phyloP scores from a whole-genome alignment of 495 filamentous ascomycete genomes.

The Halenospora varia region DNA sequence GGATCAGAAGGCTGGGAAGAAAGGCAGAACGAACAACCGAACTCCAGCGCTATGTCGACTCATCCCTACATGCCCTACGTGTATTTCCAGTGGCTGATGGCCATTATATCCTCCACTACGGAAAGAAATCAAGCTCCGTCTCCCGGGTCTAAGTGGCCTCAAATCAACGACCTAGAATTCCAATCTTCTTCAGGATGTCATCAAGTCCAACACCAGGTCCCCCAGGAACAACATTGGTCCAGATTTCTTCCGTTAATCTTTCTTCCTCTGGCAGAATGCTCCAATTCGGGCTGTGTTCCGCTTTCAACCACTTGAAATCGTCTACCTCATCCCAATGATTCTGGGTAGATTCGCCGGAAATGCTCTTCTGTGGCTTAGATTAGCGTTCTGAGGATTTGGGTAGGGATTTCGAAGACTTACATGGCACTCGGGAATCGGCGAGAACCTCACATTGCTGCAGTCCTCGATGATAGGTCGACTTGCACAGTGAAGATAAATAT shows the following conservation, averaged over 20 bases:
- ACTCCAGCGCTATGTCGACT: too few species aligned
- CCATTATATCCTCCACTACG: background rate
- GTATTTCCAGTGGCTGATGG: too few species aligned
- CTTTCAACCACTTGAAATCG: conserved; percentile 96
- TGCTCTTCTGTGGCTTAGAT: conserved; percentile 11
- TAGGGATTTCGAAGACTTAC: conserved; percentile 41
- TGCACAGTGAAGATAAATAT: conserved; percentile 75
- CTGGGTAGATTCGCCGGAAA: conserved; percentile 24
- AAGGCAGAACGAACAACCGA: too few species aligned
- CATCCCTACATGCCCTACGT: too few species aligned
- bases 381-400: background rate
- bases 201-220: conserved; percentile 57
- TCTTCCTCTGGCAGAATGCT: conserved; percentile 57
- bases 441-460: conserved; percentile 74
- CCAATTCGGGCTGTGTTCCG: conserved; percentile 87
- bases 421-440: conserved; percentile 63
- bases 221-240: conserved; percentile 66
- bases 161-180: conserved; percentile 30
- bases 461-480: conserved; percentile 94
- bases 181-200: conserved; percentile 61
- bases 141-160: background rate
- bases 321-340: conserved; percentile 88
- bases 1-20: too few species aligned
- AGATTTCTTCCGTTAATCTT: conserved; percentile 58
- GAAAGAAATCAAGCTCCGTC: background rate